phyloP scores from a whole-genome alignment of 1,139 yeast species.

The Yamadazyma diospyri region DNA sequence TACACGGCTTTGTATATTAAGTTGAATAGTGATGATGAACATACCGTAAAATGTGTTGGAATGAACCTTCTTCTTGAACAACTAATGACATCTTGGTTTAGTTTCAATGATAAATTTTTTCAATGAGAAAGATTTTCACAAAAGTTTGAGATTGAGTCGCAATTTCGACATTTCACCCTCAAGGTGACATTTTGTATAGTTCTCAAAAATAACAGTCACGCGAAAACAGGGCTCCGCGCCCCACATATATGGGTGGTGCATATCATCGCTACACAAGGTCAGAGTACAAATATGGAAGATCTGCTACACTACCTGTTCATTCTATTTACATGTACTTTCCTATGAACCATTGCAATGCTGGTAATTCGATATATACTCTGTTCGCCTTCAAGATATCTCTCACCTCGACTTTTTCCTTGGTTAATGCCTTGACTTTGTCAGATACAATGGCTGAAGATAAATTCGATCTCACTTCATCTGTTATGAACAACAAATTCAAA shows the following conservation, averaged over 20 bases:
- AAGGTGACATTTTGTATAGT: background rate
- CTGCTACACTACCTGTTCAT: too few species aligned
- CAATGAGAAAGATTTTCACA: constrained; percentile 10
- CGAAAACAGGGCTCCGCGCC: constrained; percentile 3
- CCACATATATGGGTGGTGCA: too few species aligned
- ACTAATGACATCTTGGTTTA: constrained; percentile 82
- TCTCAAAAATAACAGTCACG: constrained; percentile 3
- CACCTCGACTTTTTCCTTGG: constrained; percentile 78
- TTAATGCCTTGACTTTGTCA: constrained; percentile 57
- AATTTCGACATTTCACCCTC: constrained; percentile 1
- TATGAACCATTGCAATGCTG: constrained; percentile 63
- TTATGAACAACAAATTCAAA: constrained; percentile 65
- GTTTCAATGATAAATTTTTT: constrained; percentile 8
- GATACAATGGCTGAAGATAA: constrained; percentile 44
- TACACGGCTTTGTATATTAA: too few species aligned
- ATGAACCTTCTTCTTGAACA: constrained; percentile 98
- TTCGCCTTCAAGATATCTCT: constrained; percentile 82
- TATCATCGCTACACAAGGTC: too few species aligned
- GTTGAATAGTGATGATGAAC: too few species aligned
- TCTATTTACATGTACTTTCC: constrained; percentile 26
- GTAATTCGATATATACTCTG: constrained; percentile 68
- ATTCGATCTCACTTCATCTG: constrained; percentile 50
- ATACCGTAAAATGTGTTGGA: constrained; percentile 99
- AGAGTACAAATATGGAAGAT: too few species aligned
- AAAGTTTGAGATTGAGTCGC: constrained; percentile 1